phyloP scores from a whole-genome alignment of 371 early-diverging fungal species.

The Rhizomucor miehei region DNA sequence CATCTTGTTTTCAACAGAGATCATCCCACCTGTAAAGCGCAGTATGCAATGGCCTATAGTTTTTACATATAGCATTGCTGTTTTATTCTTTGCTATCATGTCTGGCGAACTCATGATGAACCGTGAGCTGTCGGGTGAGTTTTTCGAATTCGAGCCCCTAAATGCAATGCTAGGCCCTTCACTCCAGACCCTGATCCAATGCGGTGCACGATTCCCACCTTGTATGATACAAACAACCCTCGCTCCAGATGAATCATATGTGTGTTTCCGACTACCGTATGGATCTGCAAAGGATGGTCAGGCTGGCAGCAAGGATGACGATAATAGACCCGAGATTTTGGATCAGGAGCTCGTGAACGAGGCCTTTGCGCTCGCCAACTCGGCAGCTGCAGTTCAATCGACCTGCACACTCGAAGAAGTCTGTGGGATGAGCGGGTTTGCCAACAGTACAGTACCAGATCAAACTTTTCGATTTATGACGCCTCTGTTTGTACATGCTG shows the following conservation, averaged over 20 bases:
- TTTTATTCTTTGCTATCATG: conserved; percentile 11
- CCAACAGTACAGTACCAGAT: conserved; percentile 29
- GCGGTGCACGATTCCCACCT: conserved; percentile 49
- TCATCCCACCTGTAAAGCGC: too few relatives aligned
- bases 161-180: conserved; percentile 24
- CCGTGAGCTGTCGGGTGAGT: conserved; percentile 17
- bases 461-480: conserved; percentile 76
- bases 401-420: conserved; percentile 40
- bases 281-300: neutral
- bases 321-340: conserved; percentile 5
- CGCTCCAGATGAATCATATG: conserved; percentile 23
- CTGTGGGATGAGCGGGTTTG: conserved; percentile 49
- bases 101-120: conserved; percentile 24
- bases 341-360: conserved; percentile 3
- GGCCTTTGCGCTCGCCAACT: conserved; percentile 5
- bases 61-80: conserved; percentile 9
- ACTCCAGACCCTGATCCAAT: conserved; percentile 31
- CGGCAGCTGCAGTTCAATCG: neutral
- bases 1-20: conserved; percentile 7
- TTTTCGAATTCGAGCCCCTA: conserved; percentile 21
- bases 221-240: conserved; percentile 47
- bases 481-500: conserved; percentile 77
- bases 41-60: conserved; percentile 14
- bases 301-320: conserved; percentile 5
- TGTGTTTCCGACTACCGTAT: conserved; percentile 16